A percentile compares a stretch with the other conserved stretches of the same genome.
Conservation (phyloP, 2,329 filamentous ascomycete genomes). For the Neocatenulostroma microsporum region DNA sequence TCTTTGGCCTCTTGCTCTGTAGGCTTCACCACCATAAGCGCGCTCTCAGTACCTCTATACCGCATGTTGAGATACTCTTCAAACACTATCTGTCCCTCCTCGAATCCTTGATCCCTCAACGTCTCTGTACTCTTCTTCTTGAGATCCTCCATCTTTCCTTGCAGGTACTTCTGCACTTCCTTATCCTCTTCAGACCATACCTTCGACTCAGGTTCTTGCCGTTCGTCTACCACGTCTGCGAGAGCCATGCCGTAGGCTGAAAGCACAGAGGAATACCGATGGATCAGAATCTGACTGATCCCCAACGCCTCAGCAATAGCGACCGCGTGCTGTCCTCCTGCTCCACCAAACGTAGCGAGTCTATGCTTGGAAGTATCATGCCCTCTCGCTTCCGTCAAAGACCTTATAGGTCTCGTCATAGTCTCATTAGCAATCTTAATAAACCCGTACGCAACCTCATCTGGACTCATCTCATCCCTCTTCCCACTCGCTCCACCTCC, state of each 20-base stretch:
- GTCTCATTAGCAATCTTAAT: constrained; percentile 84
- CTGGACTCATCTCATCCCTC: constrained; percentile 59
- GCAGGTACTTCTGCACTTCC: constrained; percentile 54
- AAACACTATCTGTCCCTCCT: constrained; percentile 64
- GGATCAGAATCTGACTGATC: constrained; percentile 76
- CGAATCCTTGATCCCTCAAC: constrained; percentile 71
- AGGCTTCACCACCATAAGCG: constrained; percentile 80
- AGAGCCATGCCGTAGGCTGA: constrained; percentile 91
- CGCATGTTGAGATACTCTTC: constrained; percentile 94
- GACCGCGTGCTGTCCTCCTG: constrained; percentile 83
- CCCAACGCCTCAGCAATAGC: constrained; percentile 79
- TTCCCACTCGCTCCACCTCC: constrained; percentile 36
- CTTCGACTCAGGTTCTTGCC: constrained; percentile 66
- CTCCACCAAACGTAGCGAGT: constrained; percentile 87
- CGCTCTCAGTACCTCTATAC: constrained; percentile 83
- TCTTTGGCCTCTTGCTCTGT: constrained; percentile 52
- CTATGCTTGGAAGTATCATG: constrained; percentile 85
- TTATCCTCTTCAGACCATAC: constrained; percentile 51
- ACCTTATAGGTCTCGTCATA: constrained; percentile 84
- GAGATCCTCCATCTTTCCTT: constrained; percentile 67
- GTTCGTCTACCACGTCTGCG: constrained; percentile 86
- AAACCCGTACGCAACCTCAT: constrained; percentile 85
- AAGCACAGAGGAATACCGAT: constrained; percentile 79
- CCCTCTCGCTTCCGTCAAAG: constrained; percentile 84
- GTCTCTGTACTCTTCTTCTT: constrained; percentile 64